These are phyloP conservation scores for Pinus taeda DNA, from an alignment of 75 land plant species.

Conservation along the genomic window DNA sequence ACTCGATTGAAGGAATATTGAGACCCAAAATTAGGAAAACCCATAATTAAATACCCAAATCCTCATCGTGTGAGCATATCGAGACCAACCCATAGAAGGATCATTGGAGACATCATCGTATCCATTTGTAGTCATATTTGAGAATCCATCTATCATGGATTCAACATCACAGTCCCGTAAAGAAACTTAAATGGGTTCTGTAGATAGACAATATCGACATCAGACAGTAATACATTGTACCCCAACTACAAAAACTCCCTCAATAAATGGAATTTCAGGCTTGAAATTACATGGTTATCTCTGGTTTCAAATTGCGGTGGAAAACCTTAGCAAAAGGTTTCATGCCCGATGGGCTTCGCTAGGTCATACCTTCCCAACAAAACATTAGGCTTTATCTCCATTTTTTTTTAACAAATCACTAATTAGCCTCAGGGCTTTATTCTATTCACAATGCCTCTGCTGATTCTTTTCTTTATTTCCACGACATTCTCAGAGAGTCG, in stretches of 20 bases:
- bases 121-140: slow-evolving; percentile 87
- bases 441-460: no score
- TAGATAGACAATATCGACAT: slow-evolving; percentile 91
- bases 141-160: slow-evolving; percentile 91
- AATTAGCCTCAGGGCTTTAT: no score
- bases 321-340: no score
- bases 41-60: slow-evolving; percentile 99
- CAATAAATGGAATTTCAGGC: slow-evolving; percentile 65
- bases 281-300: slow-evolving; percentile 84
- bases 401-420: no score
- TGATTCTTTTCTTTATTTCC: no score
- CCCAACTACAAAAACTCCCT: slow-evolving; percentile 97
- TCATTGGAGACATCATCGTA: slow-evolving; percentile 93
- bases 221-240: slow-evolving; percentile 90
- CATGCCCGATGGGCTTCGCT: no score
- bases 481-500: no score
- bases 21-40: slow-evolving; percentile 85
- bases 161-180: slow-evolving; percentile 96
- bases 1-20: slow-evolving; percentile 86
- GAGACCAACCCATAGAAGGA: slow-evolving; percentile 93
- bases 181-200: slow-evolving; percentile 91
- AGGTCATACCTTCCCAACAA: no score
- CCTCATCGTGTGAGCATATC: slow-evolving; percentile 98
- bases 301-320: background rate
- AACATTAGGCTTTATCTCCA: no score